Evolutionary conservation across 495 filamentous ascomycete genomes (phyloP).

Genomic region (Trichoderma erinaceum): DNA sequence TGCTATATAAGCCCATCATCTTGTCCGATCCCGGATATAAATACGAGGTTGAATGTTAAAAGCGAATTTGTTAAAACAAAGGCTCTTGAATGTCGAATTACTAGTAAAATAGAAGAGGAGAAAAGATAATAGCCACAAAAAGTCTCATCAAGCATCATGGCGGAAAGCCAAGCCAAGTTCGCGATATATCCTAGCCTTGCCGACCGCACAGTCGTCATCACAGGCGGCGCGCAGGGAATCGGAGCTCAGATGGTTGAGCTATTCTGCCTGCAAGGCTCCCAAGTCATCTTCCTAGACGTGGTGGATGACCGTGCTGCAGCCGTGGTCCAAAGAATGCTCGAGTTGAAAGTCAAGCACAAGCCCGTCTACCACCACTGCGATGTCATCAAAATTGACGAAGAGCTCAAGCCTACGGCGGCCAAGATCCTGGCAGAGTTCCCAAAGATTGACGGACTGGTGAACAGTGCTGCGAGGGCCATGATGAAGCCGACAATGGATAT

Average conservation of each 20-base stretch:
- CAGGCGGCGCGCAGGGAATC: constrained; percentile 39
- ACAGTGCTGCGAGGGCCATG: constrained; percentile 33
- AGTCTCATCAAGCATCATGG: background rate
- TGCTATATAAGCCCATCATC: background rate
- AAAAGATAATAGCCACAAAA: background rate
- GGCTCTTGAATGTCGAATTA: too few species aligned
- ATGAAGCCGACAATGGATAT: constrained; percentile 24
- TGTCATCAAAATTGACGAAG: constrained; percentile 29
- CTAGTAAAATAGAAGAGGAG: background rate
- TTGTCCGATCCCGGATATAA: background rate
- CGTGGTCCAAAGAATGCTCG: constrained; percentile 22
- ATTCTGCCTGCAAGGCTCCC: constrained; percentile 33
- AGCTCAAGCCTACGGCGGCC: constrained; percentile 26
- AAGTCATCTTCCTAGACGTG: constrained; percentile 38
- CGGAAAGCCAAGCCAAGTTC: constrained; percentile 18
- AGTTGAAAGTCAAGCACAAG: constrained; percentile 23
- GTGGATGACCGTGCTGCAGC: constrained; percentile 21
- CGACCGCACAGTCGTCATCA: constrained; percentile 33
- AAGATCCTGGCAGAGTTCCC: constrained; percentile 27
- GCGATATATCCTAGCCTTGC: constrained; percentile 32
- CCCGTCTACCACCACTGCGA: constrained; percentile 34
- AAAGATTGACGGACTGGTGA: constrained; percentile 33
- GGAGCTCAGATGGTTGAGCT: constrained; percentile 35
- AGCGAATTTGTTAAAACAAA: too few species aligned
- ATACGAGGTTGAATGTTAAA: too few species aligned